phyloP scores from a whole-genome alignment of 2,329 filamentous ascomycete species.

The Colletotrichum scovillei region DNA sequence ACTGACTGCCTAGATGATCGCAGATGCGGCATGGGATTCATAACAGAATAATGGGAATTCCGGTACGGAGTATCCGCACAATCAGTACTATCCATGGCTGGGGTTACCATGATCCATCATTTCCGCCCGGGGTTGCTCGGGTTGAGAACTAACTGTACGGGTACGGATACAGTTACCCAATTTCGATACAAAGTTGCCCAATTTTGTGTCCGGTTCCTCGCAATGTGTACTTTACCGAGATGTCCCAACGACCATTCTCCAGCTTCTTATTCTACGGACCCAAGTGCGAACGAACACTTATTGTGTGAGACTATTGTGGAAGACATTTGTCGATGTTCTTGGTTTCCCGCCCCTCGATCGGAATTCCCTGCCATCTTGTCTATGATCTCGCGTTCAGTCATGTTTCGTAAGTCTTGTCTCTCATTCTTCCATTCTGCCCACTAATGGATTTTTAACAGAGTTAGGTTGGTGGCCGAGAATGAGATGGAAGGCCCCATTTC shows the following conservation, averaged over 20 bases:
- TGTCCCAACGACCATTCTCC: background rate
- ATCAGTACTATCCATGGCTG: background rate
- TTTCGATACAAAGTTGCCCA: background rate
- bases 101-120: background rate
- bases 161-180: background rate
- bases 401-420: conserved; percentile 14
- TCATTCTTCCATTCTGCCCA: conserved; percentile 18
- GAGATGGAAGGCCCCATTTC: background rate
- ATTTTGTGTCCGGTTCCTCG: background rate
- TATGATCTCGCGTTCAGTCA: conserved; percentile 6
- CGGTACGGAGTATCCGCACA: background rate
- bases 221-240: no score
- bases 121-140: background rate
- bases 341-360: conserved; percentile 8
- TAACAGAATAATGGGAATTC: no score
- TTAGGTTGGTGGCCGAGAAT: background rate
- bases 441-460: background rate
- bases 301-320: background rate
- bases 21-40: background rate
- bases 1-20: background rate
- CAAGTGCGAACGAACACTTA: background rate
- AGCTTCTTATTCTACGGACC: background rate
- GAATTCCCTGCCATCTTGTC: conserved; percentile 33
- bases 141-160: background rate
- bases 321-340: background rate